Base-by-base conservation (phyloP, 2,329 filamentous ascomycete genomes). In the Capronia coronata region DNA sequence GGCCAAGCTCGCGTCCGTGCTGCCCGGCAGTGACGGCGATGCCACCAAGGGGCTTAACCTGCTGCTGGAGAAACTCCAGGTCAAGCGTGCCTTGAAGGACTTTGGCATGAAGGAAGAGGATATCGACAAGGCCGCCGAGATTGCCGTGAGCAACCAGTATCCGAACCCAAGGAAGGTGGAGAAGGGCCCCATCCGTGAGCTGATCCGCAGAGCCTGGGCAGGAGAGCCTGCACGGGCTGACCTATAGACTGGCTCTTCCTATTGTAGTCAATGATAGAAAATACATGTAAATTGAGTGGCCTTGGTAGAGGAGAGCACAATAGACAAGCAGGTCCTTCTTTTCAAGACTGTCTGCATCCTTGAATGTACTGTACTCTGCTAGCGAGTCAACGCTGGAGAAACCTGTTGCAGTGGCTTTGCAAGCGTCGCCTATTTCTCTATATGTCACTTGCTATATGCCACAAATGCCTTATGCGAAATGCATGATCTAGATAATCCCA, bases 71-170 rank as follows among this genome's bases (percentile, higher is more conserved):
- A 77, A 74, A 57, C 57, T 82, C 23, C 68, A 70, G 46, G 77
- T 81, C 8, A 74, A 75, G 64, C 69, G 72, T 43, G 73, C 68
- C 1, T 61, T 80, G 55, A 75, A 74, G 61, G 72, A 73, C 3
- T 75, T 74, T 58, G 79, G 79, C 0, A 76, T 83, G 73, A 75
- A 76, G 63, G 78, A 82, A 58, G 72, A 74, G 25, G 75, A 80
- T 60, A 69, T 83, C n/a, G 77, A 79, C 38, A 76, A 74, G 63
- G 79, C 76, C 1, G 76, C 75, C 2, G 76, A 80, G 50, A 76
- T 81, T 60, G 78, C 78, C 7, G 69, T 79, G 2, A 67, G 67
- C 25, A 80, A 79, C 55, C 73, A 76, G 9, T 83, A 82, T 61
- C 76, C 74, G 68, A 83, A 82, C 57, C 79, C 79, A 0, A 67